Percentiles rank a stretch among this genome's conserved stretches.
phyloP scores from a whole-genome alignment of 805 yeast species.

The Lachancea waltii region DNA sequence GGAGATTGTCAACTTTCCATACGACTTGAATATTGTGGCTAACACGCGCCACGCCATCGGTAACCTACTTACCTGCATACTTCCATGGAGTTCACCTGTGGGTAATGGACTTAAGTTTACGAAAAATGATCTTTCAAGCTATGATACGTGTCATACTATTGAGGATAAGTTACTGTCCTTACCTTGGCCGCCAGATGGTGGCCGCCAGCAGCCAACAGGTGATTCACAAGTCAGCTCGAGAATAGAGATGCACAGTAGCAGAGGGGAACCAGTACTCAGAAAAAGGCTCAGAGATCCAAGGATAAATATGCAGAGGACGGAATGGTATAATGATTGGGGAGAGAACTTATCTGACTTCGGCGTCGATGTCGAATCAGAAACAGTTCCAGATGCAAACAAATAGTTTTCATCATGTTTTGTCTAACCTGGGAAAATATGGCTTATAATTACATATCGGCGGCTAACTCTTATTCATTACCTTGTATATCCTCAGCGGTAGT shows the following conservation, averaged over 20 bases:
- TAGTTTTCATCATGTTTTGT: too few relatives aligned
- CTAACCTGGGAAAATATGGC: background rate
- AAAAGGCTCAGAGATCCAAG: slow-evolving; percentile 33
- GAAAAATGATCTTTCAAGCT: slow-evolving; percentile 46
- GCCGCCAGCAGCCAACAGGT: slow-evolving; percentile 35
- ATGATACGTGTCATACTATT: slow-evolving; percentile 17
- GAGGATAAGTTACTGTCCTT: slow-evolving; percentile 55
- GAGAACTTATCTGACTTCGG: slow-evolving; percentile 81
- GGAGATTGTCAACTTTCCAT: slow-evolving; percentile 70
- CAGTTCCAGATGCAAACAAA: too few relatives aligned
- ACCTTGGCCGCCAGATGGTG: slow-evolving; percentile 95
- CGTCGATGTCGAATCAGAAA: slow-evolving; percentile 67
- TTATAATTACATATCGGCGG: slow-evolving; percentile 7
- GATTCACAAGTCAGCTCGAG: slow-evolving; percentile 1
- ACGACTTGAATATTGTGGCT: slow-evolving; percentile 56
- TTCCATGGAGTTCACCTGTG: slow-evolving; percentile 62
- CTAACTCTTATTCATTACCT: slow-evolving; percentile 11
- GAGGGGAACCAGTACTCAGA: slow-evolving; percentile 31
- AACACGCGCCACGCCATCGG: slow-evolving; percentile 57
- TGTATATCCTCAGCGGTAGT: slow-evolving; percentile 43
- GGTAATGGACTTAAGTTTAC: slow-evolving; percentile 55
- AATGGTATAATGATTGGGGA: slow-evolving; percentile 79
- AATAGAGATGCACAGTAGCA: slow-evolving; percentile 16
- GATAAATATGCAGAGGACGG: slow-evolving; percentile 34
- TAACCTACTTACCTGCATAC: slow-evolving; percentile 53